A percentile compares a stretch with the other conserved stretches of the same genome.
These are phyloP conservation scores for Yamadazyma ubonensis DNA, from an alignment of 805 yeast genomes.

Conservation along the genomic window DNA sequence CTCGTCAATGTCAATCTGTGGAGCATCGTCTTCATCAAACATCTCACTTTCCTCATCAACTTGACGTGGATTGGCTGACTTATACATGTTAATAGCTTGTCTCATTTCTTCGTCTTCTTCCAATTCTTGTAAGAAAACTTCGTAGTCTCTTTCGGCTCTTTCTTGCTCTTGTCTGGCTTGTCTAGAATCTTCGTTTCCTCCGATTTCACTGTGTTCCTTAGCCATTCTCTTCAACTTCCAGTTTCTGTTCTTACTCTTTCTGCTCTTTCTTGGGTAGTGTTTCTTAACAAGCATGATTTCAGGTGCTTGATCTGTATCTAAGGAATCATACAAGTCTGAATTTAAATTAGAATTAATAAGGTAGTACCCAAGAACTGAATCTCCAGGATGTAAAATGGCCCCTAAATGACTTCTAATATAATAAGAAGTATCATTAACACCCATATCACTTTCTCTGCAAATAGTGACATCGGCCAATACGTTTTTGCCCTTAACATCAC, in stretches of 20 bases:
- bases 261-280: conserved; percentile 74
- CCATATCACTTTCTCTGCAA: conserved; percentile 87
- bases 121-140: conserved; percentile 90
- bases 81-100: conserved; percentile 85
- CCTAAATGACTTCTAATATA: conserved; percentile 92
- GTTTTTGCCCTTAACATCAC: conserved; percentile 69
- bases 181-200: conserved; percentile 66
- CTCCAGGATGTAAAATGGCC: conserved; percentile 94
- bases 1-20: conserved; percentile 87
- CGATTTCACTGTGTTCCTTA: conserved; percentile 85
- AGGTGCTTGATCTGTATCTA: conserved; percentile 62
- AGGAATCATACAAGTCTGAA: conserved; percentile 76
- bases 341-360: conserved; percentile 84
- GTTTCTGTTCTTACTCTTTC: conserved; percentile 72
- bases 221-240: conserved; percentile 99
- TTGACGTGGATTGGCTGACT: conserved; percentile 43
- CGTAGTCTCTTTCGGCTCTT: conserved; percentile 92
- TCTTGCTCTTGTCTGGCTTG: conserved; percentile 86
- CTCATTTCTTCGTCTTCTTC: conserved; percentile 97
- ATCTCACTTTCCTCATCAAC: conserved; percentile 47
- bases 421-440: conserved; percentile 77
- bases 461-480: conserved; percentile 89
- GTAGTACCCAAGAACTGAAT: conserved; percentile 89
- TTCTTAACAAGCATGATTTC: conserved; percentile 91
- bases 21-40: conserved; percentile 71